phyloP scores from a whole-genome alignment of 441 rosid species.

The Corymbia citriodora region DNA sequence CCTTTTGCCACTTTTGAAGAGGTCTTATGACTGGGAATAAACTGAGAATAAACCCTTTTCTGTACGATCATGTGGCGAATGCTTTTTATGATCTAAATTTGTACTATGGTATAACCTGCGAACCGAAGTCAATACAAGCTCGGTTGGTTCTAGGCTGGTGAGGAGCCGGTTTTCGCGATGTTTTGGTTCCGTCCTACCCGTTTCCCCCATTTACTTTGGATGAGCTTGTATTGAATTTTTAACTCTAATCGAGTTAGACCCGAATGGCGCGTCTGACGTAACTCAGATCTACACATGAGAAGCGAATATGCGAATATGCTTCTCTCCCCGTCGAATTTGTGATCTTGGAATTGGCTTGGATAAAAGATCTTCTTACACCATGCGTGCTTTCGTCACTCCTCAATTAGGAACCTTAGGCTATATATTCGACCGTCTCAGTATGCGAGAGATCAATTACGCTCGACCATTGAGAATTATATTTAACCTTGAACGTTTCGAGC shows the following conservation, averaged over 20 bases:
- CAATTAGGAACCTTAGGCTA: fast-evolving
- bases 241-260: not conserved
- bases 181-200: fast-evolving
- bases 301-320: not conserved
- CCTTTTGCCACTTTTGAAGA: not conserved
- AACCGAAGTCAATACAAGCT: not conserved
- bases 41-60: not conserved
- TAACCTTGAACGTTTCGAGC: fast-evolving
- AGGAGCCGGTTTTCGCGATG: not conserved
- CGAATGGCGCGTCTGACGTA: fast-evolving
- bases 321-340: fast-evolving
- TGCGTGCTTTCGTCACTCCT: not conserved
- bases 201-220: fast-evolving
- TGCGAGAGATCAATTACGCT: not conserved
- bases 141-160: not conserved
- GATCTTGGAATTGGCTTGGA: fast-evolving
- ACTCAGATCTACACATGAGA: not conserved
- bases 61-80: not conserved
- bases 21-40: not conserved
- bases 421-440: not conserved
- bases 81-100: not conserved
- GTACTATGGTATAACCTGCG: fast-evolving
- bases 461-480: not conserved
- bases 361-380: not conserved
- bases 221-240: not conserved